Conservation (phyloP, 371 early-diverging fungal species). For the Circinella minor region DNA sequence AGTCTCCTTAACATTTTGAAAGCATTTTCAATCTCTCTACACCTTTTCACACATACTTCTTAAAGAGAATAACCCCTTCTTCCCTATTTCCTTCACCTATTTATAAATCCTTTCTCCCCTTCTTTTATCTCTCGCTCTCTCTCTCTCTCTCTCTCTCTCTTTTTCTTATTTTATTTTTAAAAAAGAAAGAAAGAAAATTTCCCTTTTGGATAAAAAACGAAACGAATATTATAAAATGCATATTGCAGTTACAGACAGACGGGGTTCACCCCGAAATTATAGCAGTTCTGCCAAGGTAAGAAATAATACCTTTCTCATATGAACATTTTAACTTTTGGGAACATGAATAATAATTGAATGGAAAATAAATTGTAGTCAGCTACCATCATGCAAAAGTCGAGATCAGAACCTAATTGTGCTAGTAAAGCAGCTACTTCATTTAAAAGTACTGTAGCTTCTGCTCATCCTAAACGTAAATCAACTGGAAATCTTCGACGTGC, state of each 20-base stretch:
- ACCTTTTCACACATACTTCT: too few species aligned
- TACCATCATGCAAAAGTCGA: slow-evolving; percentile 47
- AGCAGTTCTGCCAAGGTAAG: slow-evolving; percentile 17
- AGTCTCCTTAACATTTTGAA: slow-evolving; percentile 4
- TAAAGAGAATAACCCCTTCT: too few species aligned
- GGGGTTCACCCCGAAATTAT: slow-evolving; percentile 3
- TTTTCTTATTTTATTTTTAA: too few species aligned
- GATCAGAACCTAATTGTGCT: slow-evolving; percentile 48
- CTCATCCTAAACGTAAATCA: slow-evolving; percentile 51
- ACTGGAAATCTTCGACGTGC: slow-evolving; percentile 49
- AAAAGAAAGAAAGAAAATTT: too few species aligned
- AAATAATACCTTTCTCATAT: background rate
- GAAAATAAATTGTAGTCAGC: slow-evolving; percentile 15
- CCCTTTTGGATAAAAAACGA: slow-evolving; percentile 2
- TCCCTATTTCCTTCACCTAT: slow-evolving; percentile 1
- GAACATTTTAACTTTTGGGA: too few species aligned
- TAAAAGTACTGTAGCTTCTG: slow-evolving; percentile 13
- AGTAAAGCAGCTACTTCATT: slow-evolving; percentile 25
- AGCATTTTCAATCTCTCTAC: too few species aligned
- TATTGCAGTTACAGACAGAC: slow-evolving; percentile 20
- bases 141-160: background rate
- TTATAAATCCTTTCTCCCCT: slow-evolving; percentile 10
- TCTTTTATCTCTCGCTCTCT: background rate
- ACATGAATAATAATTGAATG: too few species aligned
- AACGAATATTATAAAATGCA: background rate